Conservation (phyloP, 2,329 filamentous ascomycete genomes). For the Ceratocystis destructans region DNA sequence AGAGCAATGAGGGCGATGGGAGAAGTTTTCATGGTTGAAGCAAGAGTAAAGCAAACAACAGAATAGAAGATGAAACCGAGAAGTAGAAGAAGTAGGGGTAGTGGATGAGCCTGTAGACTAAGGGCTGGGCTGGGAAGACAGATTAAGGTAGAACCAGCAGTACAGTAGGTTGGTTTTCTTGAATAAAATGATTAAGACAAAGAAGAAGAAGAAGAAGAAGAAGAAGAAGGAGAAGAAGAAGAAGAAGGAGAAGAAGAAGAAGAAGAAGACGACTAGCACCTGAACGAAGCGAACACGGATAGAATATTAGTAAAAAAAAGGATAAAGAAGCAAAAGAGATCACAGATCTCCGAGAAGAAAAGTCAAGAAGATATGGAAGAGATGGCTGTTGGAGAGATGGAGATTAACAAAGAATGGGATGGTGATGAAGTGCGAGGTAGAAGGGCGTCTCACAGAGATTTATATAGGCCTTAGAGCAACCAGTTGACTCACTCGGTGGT, state of each 20-base stretch:
- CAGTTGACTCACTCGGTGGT: too few species aligned
- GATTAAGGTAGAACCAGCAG: not conserved
- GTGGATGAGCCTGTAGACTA: too few species aligned
- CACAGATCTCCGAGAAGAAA: conserved; percentile 17
- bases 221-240: not conserved
- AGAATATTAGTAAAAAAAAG: not conserved
- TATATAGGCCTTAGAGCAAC: too few species aligned
- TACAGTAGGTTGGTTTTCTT: not conserved
- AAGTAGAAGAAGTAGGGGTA: too few species aligned
- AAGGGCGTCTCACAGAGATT: not conserved
- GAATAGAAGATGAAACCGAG: not conserved
- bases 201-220: not conserved
- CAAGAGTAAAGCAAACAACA: not conserved
- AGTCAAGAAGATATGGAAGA: conserved; percentile 12
- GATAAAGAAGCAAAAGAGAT: conserved; percentile 18
- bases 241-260: not conserved
- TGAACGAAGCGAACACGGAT: conserved; percentile 4
- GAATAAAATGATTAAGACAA: not conserved
- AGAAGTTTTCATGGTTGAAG: conserved; percentile 14
- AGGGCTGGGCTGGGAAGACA: too few species aligned
- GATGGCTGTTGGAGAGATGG: not conserved
- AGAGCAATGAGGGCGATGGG: conserved; percentile 16
- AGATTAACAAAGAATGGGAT: not conserved
- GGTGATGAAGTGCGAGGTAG: conserved; percentile 2
- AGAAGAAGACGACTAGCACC: conserved; percentile 14